A percentile compares a stretch with the other conserved stretches of the same genome.
Evolutionary conservation across 768 basidiomycete genomes (phyloP).

Genomic region (Dentipellis sp.): DNA sequence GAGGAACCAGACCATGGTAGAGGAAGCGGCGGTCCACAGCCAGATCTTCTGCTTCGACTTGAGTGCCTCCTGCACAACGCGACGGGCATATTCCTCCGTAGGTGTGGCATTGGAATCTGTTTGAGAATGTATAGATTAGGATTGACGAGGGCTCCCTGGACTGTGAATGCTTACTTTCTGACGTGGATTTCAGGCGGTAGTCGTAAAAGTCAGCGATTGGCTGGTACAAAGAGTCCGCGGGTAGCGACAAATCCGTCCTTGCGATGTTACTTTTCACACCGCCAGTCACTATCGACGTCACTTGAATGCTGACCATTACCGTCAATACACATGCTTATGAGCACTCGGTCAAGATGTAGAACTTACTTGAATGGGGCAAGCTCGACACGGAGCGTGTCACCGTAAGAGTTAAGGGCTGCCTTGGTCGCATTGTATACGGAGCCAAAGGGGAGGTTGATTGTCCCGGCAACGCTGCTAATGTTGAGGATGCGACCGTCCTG

Average conservation of each 20-base stretch:
- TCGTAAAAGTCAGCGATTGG: not conserved
- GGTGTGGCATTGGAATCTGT: not conserved
- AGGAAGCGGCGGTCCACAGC: not conserved
- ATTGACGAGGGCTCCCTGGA: not conserved
- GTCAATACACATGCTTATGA: not conserved
- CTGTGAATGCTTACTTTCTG: not conserved
- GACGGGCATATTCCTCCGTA: not conserved
- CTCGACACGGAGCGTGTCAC: slow-evolving; percentile 24
- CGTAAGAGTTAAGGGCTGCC: slow-evolving; percentile 23
- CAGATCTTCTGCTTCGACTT: not conserved
- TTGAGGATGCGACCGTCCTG: slow-evolving; percentile 22
- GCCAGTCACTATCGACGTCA: not conserved
- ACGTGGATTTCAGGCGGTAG: not conserved
- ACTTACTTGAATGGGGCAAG: slow-evolving; percentile 21
- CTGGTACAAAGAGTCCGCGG: not conserved
- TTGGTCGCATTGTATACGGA: slow-evolving; percentile 23
- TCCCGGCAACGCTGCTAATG: slow-evolving; percentile 20
- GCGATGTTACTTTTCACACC: not conserved
- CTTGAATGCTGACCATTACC: too few relatives aligned
- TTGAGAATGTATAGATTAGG: too few relatives aligned
- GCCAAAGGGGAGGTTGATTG: slow-evolving; percentile 23
- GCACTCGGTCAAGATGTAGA: not conserved
- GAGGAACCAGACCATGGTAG: not conserved
- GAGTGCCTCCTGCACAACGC: not conserved
- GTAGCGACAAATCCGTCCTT: not conserved